phyloP scores from a whole-genome alignment of 106 monocot genomes.

The Acorus calamus region DNA sequence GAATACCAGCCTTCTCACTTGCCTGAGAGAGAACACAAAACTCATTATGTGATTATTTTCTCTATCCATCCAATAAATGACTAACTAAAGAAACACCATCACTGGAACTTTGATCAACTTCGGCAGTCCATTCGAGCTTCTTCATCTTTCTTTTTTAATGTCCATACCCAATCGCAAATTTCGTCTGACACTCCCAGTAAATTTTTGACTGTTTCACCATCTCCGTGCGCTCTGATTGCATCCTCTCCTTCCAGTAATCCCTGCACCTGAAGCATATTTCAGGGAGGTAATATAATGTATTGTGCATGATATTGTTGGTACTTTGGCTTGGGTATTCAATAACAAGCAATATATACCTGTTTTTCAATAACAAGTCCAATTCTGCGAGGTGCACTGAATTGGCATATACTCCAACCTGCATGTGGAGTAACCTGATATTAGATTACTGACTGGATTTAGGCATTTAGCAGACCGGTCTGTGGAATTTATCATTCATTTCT shows the following conservation, averaged over 20 bases:
- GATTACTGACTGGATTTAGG: not conserved
- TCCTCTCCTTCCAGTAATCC: conserved; percentile 63
- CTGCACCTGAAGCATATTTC: conserved; percentile 22
- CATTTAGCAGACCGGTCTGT: not conserved
- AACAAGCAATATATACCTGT: conserved; percentile 19
- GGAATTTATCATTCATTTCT: not conserved
- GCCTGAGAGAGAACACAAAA: no score
- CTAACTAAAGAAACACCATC: no score
- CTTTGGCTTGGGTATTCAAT: no score
- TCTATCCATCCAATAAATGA: no score
- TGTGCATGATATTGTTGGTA: no score
- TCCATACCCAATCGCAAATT: conserved; percentile 33
- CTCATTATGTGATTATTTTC: no score
- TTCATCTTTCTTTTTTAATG: not conserved
- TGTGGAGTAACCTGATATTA: not conserved
- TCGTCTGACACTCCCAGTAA: conserved; percentile 50
- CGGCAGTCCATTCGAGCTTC: not conserved
- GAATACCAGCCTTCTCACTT: no score
- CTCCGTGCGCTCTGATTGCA: conserved; percentile 34
- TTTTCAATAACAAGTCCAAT: conserved; percentile 53
- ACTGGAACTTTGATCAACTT: no score
- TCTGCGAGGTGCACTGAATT: conserved; percentile 54
- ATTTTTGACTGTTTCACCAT: conserved; percentile 64
- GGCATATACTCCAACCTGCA: conserved; percentile 45
- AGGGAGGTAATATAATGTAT: no score